phyloP scores from a whole-genome alignment of 805 yeast species.

The Ogataea pilisensis region DNA sequence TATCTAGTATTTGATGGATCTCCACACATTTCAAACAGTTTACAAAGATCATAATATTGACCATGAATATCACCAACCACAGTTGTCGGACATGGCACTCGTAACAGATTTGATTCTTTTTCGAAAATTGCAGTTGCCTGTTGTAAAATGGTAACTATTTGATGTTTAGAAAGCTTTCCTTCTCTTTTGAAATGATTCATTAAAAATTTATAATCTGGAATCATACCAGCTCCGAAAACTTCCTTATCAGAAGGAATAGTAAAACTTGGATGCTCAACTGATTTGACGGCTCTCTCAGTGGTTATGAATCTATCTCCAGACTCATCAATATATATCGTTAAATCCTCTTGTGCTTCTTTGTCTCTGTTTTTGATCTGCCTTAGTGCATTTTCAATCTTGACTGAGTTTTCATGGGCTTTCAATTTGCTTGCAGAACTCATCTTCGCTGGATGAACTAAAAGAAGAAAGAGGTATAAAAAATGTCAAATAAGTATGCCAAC shows the following conservation, averaged over 20 bases:
- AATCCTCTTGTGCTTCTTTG: not conserved
- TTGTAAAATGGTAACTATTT: constrained; percentile 60
- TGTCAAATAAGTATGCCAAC: not conserved
- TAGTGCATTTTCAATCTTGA: constrained; percentile 46
- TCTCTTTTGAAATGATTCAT: constrained; percentile 72
- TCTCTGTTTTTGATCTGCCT: constrained; percentile 21
- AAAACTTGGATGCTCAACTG: constrained; percentile 64
- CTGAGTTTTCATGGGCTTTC: constrained; percentile 39
- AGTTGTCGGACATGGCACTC: constrained; percentile 86
- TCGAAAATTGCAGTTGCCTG: constrained; percentile 59
- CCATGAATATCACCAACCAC: constrained; percentile 98
- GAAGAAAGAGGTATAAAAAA: not conserved
- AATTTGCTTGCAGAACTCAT: constrained; percentile 9
- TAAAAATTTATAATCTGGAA: constrained; percentile 71
- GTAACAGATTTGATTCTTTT: constrained; percentile 72
- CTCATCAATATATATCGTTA: constrained; percentile 25
- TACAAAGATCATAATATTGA: constrained; percentile 88
- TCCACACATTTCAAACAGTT: constrained; percentile 90
- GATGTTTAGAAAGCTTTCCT: constrained; percentile 72
- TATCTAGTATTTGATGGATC: constrained; percentile 73
- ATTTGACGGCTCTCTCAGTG: constrained; percentile 46
- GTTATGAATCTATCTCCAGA: constrained; percentile 53
- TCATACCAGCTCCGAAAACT: constrained; percentile 55
- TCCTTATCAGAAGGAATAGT: constrained; percentile 63
- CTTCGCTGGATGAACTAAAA: not conserved